These are phyloP conservation scores for Neurospora sp. DNA, from an alignment of 495 filamentous ascomycete genomes.

Conservation along the genomic window DNA sequence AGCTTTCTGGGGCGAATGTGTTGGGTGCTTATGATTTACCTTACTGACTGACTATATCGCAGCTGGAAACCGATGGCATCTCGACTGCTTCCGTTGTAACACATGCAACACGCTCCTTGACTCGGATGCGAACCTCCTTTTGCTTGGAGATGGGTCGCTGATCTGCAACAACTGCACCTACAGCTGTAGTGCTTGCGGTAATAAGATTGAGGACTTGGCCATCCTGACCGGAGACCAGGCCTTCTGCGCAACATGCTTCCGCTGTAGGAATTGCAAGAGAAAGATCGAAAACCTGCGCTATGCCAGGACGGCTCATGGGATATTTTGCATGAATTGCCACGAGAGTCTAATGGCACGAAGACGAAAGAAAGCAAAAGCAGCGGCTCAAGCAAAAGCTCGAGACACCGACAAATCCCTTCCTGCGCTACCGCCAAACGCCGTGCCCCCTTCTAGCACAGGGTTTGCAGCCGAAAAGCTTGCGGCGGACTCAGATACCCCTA, in stretches of 20 bases:
- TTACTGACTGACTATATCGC: conserved; percentile 1
- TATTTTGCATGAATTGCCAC: conserved; percentile 99
- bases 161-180: conserved; percentile 99
- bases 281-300: conserved; percentile 99
- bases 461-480: conserved; percentile 60
- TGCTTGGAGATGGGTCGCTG: conserved; percentile 93
- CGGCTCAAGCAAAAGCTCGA: conserved; percentile 48
- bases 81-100: conserved; percentile 98
- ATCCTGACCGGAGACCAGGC: conserved; percentile 98
- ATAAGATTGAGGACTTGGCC: conserved; percentile 97
- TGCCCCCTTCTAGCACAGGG: conserved; percentile 37
- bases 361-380: conserved; percentile 73
- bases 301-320: conserved; percentile 93
- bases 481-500: conserved; percentile 64
- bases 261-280: conserved; percentile 94
- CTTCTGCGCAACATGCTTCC: conserved; percentile 96
- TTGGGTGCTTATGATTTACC: not conserved
- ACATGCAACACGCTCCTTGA: conserved; percentile 92
- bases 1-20: not conserved
- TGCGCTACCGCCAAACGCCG: conserved; percentile 71
- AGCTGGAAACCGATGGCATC: conserved; percentile 99
- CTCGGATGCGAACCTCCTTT: conserved; percentile 93
- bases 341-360: conserved; percentile 96
- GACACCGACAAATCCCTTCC: conserved; percentile 87
- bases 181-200: conserved; percentile 91